phyloP scores from a whole-genome alignment of 495 filamentous ascomycete genomes.

The Sphaerosporella brunnea region DNA sequence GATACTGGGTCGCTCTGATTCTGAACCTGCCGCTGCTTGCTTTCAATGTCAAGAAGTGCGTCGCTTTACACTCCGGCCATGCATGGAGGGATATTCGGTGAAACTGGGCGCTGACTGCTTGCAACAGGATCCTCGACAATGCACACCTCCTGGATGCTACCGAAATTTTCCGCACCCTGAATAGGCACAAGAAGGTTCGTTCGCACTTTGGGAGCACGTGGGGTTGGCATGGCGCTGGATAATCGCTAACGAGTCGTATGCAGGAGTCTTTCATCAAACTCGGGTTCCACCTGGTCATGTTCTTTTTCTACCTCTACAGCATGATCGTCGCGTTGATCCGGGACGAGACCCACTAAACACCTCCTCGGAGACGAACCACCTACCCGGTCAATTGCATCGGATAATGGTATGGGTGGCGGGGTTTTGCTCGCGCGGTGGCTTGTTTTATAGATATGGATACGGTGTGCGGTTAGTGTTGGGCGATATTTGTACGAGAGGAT shows the following conservation, averaged over 20 bases:
- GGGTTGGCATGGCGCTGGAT: no score
- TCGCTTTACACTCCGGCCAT: slow-evolving; percentile 8
- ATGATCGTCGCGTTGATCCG: slow-evolving; percentile 98
- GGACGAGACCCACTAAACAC: slow-evolving; percentile 65
- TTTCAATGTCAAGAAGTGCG: slow-evolving; percentile 95
- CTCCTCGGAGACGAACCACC: neutral
- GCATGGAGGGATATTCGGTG: neutral
- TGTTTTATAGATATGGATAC: no score
- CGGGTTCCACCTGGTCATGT: slow-evolving; percentile 96
- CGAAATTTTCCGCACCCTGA: slow-evolving; percentile 98
- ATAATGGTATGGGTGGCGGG: neutral
- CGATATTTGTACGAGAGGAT: neutral
- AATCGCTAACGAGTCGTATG: slow-evolving; percentile 1
- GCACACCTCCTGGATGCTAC: slow-evolving; percentile 92
- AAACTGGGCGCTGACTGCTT: slow-evolving; percentile 9
- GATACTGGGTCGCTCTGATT: slow-evolving; percentile 88
- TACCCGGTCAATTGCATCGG: neutral
- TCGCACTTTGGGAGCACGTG: no score
- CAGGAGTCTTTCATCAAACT: slow-evolving; percentile 99
- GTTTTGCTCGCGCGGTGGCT: neutral
- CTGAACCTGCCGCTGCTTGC: slow-evolving; percentile 83
- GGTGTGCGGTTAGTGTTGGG: neutral
- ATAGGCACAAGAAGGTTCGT: slow-evolving; percentile 93
- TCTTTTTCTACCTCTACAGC: slow-evolving; percentile 99
- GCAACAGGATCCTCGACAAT: slow-evolving; percentile 76